Base-by-base conservation (phyloP, 306 rosid genomes). In the Parietaria judaica region DNA sequence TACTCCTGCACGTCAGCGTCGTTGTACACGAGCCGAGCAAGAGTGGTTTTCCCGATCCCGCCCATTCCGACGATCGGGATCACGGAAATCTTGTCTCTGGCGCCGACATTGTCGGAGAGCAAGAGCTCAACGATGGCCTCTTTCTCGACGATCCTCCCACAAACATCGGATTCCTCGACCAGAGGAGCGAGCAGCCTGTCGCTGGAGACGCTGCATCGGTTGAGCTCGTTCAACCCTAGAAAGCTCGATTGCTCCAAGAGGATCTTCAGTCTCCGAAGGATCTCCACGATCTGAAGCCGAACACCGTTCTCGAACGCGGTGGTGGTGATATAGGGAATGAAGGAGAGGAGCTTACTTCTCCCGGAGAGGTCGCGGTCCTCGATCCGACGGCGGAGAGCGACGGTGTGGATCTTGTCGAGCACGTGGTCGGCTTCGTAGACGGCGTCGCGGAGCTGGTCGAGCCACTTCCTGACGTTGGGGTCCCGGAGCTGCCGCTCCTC, bases 321-420 rank as follows among this genome's bases (percentile, higher is more conserved):
- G 5, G 8, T 3, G 7, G 4, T 3, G 14, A 14, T 3, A 0
- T 5, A 10, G 10, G 63, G 12, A 7, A 54, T 3, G n/a, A 17
- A 6, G 6, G 9, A 54, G 6, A 10, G 4, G 13, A 66, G 17
- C 55, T 44, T 37, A 5, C 4, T 10, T 16, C 44, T 34, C 10
- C 11, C 39, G 8, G 63, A 49, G 14, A 10, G 5, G 8, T 50
- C 58, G 38, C 7, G n/a, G 36, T 58, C 57, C n/a, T 67, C 65
- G 12, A 16, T 8, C 17, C 16, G 36, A 23, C 44, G 51, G 50
- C 54, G 17, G 38, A 68, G 35, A 9, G 79, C 75, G 23, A 36
- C 37, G 31, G 67, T 54, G 17, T 8, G 51, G n/a, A 80, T 68
- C 61, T 74, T 76, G 64, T 80, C 86, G 17, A 77, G 52, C 45